Base-by-base conservation (phyloP, 2,329 filamentous ascomycete species). In the Akanthomyces dipterigenus region DNA sequence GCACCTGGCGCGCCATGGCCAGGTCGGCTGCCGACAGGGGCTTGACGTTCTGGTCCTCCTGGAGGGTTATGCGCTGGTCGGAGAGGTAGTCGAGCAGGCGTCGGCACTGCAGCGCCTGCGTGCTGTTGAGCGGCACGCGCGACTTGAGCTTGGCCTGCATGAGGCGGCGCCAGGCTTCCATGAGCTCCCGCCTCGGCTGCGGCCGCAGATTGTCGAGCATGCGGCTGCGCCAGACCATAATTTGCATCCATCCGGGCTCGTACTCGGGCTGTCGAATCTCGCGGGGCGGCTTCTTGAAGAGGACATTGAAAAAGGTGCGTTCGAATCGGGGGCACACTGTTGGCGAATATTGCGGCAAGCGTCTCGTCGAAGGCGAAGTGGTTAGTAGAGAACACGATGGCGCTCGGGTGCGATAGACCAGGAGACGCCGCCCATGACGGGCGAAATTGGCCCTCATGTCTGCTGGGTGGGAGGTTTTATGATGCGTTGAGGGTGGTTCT, bases 201-300 rank as follows among this genome's bases (percentile, higher is more conserved):
- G 85, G 82, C 38, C 91, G 83, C 40, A 86, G 78, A 56, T 83
- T 80, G 61, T 89, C 82, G 56, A 82, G 79, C 66, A 87, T 76
- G 63, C 85, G 82, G 66, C 84, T 83, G 57, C 83, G 78, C 71
- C 91, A 82, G 62, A 89, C 82, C 67, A 89, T 82, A 76, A 96
- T 84, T 18, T 82, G 82, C 65, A 86, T 84, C 68, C 92, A 83
- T 58, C 91, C 92, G 0, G 85, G 88, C 68, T 86, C 89, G 63
- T 87, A 77, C 67, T 86, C 81, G 55, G 86, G 79, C 24, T 84
- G 79, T 71, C 85, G 87, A 48, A 86, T 74, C 61, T 82, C 77
- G 62, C 84, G 80, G 20, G 85, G 81, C 3, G 84, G 76, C 67
- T 86, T 85, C 64, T 79, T 71, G 66, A 89, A 82, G 51, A 91